A percentile compares a stretch with the other conserved stretches of the same genome.
phyloP scores from a whole-genome alignment of 2,329 filamentous ascomycete species.

The Alternaria brassicicola region DNA sequence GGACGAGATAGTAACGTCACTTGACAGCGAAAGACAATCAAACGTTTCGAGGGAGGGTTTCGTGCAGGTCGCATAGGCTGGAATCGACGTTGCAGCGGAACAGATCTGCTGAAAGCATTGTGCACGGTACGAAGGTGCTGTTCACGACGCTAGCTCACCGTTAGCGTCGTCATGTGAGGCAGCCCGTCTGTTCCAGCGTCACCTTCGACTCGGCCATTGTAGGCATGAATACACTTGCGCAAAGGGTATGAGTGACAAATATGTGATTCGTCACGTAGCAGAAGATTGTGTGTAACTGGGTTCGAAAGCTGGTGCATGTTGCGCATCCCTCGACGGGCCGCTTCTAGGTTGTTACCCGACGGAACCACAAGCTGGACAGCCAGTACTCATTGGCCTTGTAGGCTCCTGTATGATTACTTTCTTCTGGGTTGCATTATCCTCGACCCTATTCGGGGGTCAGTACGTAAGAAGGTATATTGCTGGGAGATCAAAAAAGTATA shows the following conservation, averaged over 20 bases:
- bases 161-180: constrained; percentile 10
- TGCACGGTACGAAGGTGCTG: constrained; percentile 4
- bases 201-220: not conserved
- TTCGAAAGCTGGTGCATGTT: constrained; percentile 9
- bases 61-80: constrained; percentile 1
- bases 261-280: constrained; percentile 1
- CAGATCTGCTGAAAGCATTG: not conserved
- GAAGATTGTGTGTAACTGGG: constrained; percentile 11
- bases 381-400: not conserved
- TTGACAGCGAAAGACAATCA: not conserved
- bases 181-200: not conserved
- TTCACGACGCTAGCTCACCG: constrained; percentile 1
- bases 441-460: not conserved
- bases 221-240: not conserved
- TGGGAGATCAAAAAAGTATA: not conserved
- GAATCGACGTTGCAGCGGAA: not conserved
- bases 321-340: constrained; percentile 10
- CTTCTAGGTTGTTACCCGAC: not conserved
- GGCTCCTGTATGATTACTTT: not conserved
- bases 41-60: not conserved
- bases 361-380: constrained; percentile 5
- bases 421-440: not conserved
- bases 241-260: not conserved
- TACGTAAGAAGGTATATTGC: no score
- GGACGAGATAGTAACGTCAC: not conserved